Evolutionary conservation across 805 yeast genomes (phyloP).

Genomic region (Pichia membranifaciens): DNA sequence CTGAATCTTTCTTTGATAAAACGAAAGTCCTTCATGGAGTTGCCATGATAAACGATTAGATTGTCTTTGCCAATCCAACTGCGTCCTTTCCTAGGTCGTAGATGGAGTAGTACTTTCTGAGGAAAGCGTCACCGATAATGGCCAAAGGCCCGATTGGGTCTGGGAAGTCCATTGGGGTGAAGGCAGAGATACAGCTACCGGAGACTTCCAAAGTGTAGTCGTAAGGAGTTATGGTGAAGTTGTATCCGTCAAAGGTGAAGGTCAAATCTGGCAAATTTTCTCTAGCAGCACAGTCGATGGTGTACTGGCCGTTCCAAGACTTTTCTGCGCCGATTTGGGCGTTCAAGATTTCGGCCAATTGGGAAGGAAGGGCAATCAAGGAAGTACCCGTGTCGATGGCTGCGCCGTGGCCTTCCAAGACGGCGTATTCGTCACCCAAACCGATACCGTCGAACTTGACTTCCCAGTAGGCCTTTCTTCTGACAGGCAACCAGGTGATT

Average conservation of each 20-base stretch:
- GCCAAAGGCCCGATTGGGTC: conserved; percentile 96
- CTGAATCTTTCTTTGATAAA: no score
- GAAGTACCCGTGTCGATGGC: conserved; percentile 99
- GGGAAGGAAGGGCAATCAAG: conserved; percentile 88
- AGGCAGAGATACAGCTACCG: conserved; percentile 93
- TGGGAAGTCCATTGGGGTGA: conserved; percentile 97
- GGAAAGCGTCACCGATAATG: conserved; percentile 94
- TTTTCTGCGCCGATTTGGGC: conserved; percentile 95
- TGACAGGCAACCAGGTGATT: conserved; percentile 91
- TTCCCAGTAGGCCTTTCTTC: conserved; percentile 99
- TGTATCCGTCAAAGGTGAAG: conserved; percentile 81
- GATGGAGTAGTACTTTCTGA: conserved; percentile 89
- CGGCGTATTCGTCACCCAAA: conserved; percentile 88
- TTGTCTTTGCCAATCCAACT: conserved; percentile 87
- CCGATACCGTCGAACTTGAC: conserved; percentile 87
- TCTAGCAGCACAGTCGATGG: conserved; percentile 84
- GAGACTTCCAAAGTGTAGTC: conserved; percentile 93
- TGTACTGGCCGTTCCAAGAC: conserved; percentile 96
- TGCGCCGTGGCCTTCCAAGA: conserved; percentile 80
- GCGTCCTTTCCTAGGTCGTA: conserved; percentile 88
- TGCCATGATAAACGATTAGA: conserved; percentile 26
- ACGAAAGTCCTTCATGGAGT: no score
- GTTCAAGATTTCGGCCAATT: conserved; percentile 91
- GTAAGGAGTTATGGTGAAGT: conserved; percentile 82
- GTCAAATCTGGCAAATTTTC: conserved; percentile 86